These are phyloP conservation scores for Fraxinus cuspidata DNA, from an alignment of 257 asterid genomes.

Conservation along the genomic window DNA sequence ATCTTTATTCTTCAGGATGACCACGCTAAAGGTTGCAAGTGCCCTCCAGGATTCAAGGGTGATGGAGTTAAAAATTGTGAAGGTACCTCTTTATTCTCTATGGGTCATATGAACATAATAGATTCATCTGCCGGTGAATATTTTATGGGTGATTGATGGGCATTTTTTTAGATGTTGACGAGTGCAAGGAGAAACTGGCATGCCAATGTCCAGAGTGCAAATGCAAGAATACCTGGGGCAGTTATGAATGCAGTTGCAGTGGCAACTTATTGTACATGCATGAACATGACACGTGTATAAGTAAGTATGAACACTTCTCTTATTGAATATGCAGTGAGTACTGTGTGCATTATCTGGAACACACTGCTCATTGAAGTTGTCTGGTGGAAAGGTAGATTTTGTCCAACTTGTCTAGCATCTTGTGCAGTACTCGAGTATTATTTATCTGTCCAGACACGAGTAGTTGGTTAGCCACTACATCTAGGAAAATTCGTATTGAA, in stretches of 20 bases:
- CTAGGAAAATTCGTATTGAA: not conserved
- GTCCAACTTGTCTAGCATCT: not conserved
- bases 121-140: slow-evolving; percentile 20
- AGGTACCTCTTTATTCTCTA: slow-evolving; percentile 44
- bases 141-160: slow-evolving; percentile 14
- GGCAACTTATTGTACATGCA: slow-evolving; percentile 69
- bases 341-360: not conserved
- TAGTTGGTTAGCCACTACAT: not conserved
- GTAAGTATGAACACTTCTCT: slow-evolving; percentile 40
- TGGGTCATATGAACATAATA: slow-evolving; percentile 2
- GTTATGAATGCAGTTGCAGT: slow-evolving; percentile 77
- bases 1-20: slow-evolving; percentile 54
- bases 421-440: not conserved
- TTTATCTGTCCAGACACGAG: not conserved
- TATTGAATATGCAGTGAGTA: not conserved
- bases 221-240: slow-evolving; percentile 94
- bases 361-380: not conserved
- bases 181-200: slow-evolving; percentile 75
- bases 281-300: slow-evolving; percentile 84
- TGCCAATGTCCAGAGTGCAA: slow-evolving; percentile 83
- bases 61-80: slow-evolving; percentile 85
- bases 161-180: slow-evolving; percentile 64
- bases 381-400: not conserved
- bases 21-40: slow-evolving; percentile 76
- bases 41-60: slow-evolving; percentile 95